Percentiles rank a stretch among this genome's conserved stretches.
phyloP scores from a whole-genome alignment of 805 yeast species.

The Sungouiozyma ichnusensis region DNA sequence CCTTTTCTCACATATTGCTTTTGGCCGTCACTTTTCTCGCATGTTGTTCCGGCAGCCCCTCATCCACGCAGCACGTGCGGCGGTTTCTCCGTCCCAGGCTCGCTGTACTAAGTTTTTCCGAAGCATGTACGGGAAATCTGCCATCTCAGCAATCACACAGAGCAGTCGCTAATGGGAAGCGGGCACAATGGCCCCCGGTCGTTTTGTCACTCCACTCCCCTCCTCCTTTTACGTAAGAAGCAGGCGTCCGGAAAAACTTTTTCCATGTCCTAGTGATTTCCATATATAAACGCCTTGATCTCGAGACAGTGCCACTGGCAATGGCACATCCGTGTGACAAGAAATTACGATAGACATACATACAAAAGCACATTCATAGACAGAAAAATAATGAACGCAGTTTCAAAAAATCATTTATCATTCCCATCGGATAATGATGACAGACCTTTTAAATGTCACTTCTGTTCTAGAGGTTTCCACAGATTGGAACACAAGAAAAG shows the following conservation, averaged over 20 bases:
- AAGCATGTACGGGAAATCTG: background rate
- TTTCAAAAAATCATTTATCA: background rate
- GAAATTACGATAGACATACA: background rate
- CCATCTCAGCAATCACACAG: no score
- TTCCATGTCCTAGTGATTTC: no score
- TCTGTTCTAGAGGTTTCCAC: slow-evolving; percentile 78
- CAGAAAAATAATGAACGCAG: background rate
- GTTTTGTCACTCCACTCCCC: background rate
- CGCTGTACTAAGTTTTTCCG: background rate
- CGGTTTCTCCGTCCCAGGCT: background rate
- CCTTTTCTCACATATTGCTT: no score
- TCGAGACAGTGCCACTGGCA: no score
- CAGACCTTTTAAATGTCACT: slow-evolving; percentile 73
- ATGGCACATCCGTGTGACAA: no score
- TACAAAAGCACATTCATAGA: background rate
- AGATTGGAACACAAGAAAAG: slow-evolving; percentile 83
- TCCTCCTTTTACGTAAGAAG: background rate
- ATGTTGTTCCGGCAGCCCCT: background rate
- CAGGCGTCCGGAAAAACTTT: background rate
- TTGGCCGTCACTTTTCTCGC: no score
- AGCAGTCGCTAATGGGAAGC: no score
- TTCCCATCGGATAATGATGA: slow-evolving; percentile 15
- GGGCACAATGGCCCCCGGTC: no score
- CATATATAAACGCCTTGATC: no score
- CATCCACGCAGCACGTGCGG: background rate